phyloP scores from a whole-genome alignment of 768 basidiomycete genomes.

The Nidularia sp. region DNA sequence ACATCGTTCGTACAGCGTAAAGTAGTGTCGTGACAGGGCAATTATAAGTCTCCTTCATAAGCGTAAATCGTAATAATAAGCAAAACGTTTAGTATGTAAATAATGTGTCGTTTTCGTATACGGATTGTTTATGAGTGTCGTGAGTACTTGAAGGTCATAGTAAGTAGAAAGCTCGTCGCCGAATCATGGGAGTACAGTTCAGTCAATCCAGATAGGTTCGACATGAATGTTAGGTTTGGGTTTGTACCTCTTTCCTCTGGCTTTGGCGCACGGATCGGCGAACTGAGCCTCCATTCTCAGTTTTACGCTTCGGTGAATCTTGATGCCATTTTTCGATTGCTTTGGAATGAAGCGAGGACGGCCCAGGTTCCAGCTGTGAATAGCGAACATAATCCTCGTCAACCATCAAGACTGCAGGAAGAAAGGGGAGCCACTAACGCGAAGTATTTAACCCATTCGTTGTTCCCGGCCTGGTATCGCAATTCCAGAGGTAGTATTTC shows the following conservation, averaged over 20 bases:
- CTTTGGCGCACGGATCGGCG: constrained; percentile 5
- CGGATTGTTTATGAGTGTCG: too few species aligned
- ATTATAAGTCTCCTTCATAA: too few species aligned
- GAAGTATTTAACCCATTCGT: constrained; percentile 16
- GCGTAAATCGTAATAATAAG: too few species aligned
- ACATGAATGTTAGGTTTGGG: constrained; percentile 32
- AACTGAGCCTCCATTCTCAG: constrained; percentile 48
- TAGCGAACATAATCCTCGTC: constrained; percentile 4
- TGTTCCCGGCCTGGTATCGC: constrained; percentile 27
- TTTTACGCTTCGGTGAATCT: constrained; percentile 47
- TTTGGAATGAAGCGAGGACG: constrained; percentile 34
- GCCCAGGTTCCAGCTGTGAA: constrained; percentile 25
- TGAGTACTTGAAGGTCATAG: too few species aligned
- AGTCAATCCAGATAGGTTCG: constrained; percentile 3
- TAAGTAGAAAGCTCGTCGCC: too few species aligned
- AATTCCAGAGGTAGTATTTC: constrained; percentile 40
- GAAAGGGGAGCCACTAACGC: neutral
- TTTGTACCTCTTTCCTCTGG: constrained; percentile 23
- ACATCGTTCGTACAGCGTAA: too few species aligned
- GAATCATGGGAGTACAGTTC: neutral
- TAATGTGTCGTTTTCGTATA: too few species aligned
- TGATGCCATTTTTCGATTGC: constrained; percentile 31
- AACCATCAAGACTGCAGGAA: neutral
- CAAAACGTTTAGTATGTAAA: too few species aligned
- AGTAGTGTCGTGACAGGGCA: too few species aligned